Evolutionary conservation across 2,329 filamentous ascomycete species (phyloP), one percentile per base, ranked within the genome.

Genomic region (Alternaria incomplexa): DNA sequence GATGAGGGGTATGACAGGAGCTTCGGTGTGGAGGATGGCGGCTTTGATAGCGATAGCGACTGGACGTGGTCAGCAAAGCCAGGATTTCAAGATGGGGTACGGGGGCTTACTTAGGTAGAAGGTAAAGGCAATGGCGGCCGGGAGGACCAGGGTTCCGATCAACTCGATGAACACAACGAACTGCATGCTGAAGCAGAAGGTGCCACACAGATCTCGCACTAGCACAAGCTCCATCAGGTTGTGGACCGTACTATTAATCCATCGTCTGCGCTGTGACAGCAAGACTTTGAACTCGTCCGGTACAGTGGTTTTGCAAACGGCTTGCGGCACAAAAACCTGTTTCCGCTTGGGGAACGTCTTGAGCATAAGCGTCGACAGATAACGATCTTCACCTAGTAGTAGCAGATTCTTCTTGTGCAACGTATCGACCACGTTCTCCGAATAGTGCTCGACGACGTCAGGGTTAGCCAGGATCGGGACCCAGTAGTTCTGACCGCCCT

Each of bases 111-210:
- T 89, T 74, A 99, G 90, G 81, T 99, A 99, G 78, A 98, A 89
- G 20, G 96, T 99, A 80, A 99, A 99, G 4, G 92, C 91, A 78
- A 99, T 98, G 70, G 96, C 96, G 50, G 96, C 96, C 3, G 96
- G 96, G 22, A 99, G 86, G 11, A 99, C 96, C 57, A 99, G 85
- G 2, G 96, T 99, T 73, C 96, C 96, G 58, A 98, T 87, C 58
- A 99, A 86, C 82, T 99, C 96, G 76, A 99, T 92, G 79, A 94
- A 97, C 66, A 99, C 91, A 68, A 99, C 91, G 78, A 99, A 99
- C 82, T 99, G 96, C 96, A 99, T 99, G 81, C 93, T 97, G 85
- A 99, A 99, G 85, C 96, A 99, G 84, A 99, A 99, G 4, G 96
- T 99, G 69, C 96, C 96, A 77, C 96, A 99, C 15, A 99, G 88